Evolutionary conservation across 768 basidiomycete species (phyloP).

Genomic region (Phylloporus arenicola): DNA sequence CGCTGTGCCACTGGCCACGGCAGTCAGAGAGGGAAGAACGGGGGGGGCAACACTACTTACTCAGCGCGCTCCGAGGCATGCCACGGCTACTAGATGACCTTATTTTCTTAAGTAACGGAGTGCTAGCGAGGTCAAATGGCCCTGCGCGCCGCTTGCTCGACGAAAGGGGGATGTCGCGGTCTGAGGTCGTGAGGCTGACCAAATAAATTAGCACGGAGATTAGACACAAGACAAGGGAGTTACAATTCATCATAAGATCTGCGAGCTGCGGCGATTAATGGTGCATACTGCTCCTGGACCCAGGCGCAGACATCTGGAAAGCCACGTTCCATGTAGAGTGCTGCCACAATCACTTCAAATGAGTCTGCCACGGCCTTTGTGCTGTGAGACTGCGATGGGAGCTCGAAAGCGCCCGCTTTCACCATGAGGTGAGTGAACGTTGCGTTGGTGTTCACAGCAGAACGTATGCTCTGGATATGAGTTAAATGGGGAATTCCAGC

Average conservation of each 20-base stretch:
- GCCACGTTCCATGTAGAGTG: slow-evolving; percentile 38
- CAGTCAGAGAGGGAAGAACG: slow-evolving; percentile 3
- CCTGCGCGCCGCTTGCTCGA: slow-evolving; percentile 13
- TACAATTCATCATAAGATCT: slow-evolving; percentile 26
- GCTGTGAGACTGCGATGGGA: slow-evolving; percentile 15
- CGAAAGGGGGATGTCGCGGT: not conserved
- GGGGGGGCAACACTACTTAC: slow-evolving; percentile 7
- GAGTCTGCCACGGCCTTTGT: slow-evolving; percentile 42
- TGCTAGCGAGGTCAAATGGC: slow-evolving; percentile 2
- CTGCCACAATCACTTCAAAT: slow-evolving; percentile 44
- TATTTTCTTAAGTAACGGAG: slow-evolving; percentile 18
- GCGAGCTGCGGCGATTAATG: slow-evolving; percentile 32
- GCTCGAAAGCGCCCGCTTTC: slow-evolving; percentile 27
- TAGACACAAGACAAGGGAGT: not conserved
- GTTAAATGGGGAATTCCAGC: not conserved
- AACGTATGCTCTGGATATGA: slow-evolving; percentile 19
- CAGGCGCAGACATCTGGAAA: slow-evolving; percentile 34
- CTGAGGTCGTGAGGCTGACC: slow-evolving; percentile 9
- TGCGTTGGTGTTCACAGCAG: slow-evolving; percentile 30
- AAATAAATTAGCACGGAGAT: slow-evolving; percentile 5
- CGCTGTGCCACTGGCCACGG: slow-evolving; percentile 20
- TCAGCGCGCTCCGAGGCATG: slow-evolving; percentile 16
- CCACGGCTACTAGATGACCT: slow-evolving; percentile 13
- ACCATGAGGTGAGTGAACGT: slow-evolving; percentile 36
- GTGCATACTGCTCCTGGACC: slow-evolving; percentile 35